Conservation (phyloP, 2,329 filamentous ascomycete species). For the Aspergillus tamarii region DNA sequence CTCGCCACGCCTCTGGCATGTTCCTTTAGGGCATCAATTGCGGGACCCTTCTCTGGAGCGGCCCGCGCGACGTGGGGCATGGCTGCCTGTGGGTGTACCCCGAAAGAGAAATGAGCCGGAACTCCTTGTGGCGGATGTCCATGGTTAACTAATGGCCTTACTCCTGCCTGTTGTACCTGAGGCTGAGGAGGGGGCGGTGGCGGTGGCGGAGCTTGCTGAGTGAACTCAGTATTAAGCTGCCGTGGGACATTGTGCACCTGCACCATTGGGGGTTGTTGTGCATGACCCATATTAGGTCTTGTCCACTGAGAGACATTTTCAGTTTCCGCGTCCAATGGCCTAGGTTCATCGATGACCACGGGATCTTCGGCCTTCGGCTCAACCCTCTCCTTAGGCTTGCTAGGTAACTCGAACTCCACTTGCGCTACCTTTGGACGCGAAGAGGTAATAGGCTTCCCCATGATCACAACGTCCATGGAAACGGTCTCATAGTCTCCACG, state of each 20-base stretch:
- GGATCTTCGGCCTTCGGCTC: constrained; percentile 8
- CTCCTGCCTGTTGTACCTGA: constrained; percentile 9
- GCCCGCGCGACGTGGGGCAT: constrained; percentile 7
- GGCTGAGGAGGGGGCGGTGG: constrained; percentile 9
- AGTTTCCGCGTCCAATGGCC: constrained; percentile 4
- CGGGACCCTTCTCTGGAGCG: constrained; percentile 4
- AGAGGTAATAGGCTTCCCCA: constrained; percentile 29
- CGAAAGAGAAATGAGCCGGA: neutral
- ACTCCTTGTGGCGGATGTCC: constrained; percentile 10
- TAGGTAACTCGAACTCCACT: constrained; percentile 20
- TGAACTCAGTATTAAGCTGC: constrained; percentile 13
- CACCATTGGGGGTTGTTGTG: neutral
- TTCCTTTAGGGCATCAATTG: constrained; percentile 6
- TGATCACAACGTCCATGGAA: constrained; percentile 39
- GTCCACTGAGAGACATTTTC: constrained; percentile 1
- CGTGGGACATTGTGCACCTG: constrained; percentile 2
- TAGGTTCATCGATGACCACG: constrained; percentile 8
- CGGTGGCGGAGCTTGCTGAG: constrained; percentile 15
- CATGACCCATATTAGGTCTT: constrained; percentile 8
- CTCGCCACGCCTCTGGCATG: constrained; percentile 1
- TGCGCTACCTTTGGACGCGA: constrained; percentile 20
- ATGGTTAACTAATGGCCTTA: constrained; percentile 10
- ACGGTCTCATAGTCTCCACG: constrained; percentile 35
- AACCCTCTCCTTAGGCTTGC: constrained; percentile 15
- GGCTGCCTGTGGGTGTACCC: neutral